Evolutionary conservation across 139 green algal species (phyloP).

Genomic region (Edaphochlamys debaryana): DNA sequence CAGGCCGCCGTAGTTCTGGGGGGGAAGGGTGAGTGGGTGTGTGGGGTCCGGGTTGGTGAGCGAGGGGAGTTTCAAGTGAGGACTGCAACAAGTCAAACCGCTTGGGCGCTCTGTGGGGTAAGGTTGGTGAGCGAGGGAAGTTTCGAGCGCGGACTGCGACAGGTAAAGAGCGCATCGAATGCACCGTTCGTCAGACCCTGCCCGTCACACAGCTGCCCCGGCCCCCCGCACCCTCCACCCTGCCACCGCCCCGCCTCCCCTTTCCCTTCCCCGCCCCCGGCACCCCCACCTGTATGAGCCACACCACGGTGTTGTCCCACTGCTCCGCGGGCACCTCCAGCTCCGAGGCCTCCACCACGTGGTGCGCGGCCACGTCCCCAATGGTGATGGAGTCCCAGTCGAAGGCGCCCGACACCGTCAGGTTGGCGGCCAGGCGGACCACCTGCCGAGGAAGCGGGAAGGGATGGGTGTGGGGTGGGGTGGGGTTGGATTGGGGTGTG

Average conservation of each 20-base stretch:
- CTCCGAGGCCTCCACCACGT: slow-evolving; percentile 45
- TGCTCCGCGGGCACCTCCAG: slow-evolving; percentile 39
- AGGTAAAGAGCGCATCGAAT: too few relatives aligned
- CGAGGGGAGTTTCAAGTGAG: too few relatives aligned
- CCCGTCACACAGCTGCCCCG: too few relatives aligned
- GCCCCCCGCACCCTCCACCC: too few relatives aligned
- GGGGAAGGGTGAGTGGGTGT: background rate
- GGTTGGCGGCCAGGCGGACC: slow-evolving; percentile 36
- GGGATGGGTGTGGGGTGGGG: background rate
- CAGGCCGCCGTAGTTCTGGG: slow-evolving; percentile 33
- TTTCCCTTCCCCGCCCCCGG: too few relatives aligned
- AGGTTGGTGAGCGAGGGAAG: too few relatives aligned
- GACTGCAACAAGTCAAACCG: too few relatives aligned
- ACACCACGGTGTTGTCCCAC: slow-evolving; percentile 44
- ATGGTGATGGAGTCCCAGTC: slow-evolving; percentile 49
- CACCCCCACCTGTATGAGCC: slow-evolving; percentile 14
- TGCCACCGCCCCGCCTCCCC: too few relatives aligned
- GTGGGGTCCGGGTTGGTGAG: background rate
- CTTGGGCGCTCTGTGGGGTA: too few relatives aligned
- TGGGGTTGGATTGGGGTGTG: background rate
- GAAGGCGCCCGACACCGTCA: slow-evolving; percentile 29
- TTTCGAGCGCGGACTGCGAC: too few relatives aligned
- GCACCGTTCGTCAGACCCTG: too few relatives aligned
- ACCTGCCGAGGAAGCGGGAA: background rate
- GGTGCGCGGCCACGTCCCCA: slow-evolving; percentile 20